These are phyloP conservation scores for Didymella segeticola DNA, from an alignment of 2,329 filamentous ascomycete species.

Conservation along the genomic window DNA sequence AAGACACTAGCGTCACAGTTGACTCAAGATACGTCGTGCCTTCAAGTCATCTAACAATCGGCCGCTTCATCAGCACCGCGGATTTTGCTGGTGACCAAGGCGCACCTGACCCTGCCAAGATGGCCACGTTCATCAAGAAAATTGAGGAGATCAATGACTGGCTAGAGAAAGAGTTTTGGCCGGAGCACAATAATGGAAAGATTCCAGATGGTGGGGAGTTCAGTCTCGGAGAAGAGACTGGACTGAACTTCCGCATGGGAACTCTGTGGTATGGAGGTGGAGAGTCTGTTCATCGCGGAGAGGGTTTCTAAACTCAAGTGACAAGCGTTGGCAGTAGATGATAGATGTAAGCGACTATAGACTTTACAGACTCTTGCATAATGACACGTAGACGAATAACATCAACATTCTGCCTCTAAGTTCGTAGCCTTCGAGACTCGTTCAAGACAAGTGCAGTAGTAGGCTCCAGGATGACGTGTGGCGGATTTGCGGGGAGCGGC, in stretches of 20 bases:
- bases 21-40: conserved; percentile 86
- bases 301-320: conserved; percentile 50
- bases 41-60: conserved; percentile 88
- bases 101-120: conserved; percentile 60
- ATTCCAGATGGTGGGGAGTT: conserved; percentile 70
- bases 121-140: conserved; percentile 68
- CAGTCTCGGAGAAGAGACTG: conserved; percentile 85
- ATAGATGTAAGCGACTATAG: neutral
- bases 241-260: conserved; percentile 77
- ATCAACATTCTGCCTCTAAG: too few relatives aligned
- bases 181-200: conserved; percentile 49
- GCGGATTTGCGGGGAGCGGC: conserved; percentile 7
- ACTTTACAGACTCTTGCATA: too few relatives aligned
- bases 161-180: conserved; percentile 76
- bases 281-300: conserved; percentile 66
- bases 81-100: conserved; percentile 58
- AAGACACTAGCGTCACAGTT: conserved; percentile 69
- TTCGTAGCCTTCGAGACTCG: too few relatives aligned
- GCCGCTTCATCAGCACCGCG: conserved; percentile 73
- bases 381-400: too few relatives aligned
- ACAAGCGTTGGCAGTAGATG: neutral
- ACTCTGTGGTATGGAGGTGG: conserved; percentile 79
- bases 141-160: conserved; percentile 81
- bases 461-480: conserved; percentile 7
- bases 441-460: neutral